These are phyloP conservation scores for Parsonsia alboflavescens DNA, from an alignment of 257 asterid genomes.

Conservation along the genomic window DNA sequence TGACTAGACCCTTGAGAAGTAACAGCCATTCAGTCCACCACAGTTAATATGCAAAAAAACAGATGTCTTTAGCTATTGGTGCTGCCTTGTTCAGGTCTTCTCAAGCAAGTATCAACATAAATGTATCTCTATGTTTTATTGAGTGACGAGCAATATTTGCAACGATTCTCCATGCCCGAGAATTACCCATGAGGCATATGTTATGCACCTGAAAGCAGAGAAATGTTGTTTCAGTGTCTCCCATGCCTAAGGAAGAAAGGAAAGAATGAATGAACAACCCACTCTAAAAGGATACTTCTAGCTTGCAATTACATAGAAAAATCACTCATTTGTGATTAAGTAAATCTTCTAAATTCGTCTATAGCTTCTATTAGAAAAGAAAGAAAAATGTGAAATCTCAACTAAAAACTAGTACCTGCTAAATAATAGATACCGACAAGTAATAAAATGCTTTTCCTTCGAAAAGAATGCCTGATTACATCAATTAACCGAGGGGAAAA, in stretches of 20 bases:
- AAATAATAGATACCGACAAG: background rate
- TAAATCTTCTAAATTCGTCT: background rate
- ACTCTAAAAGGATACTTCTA: background rate
- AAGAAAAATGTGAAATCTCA: background rate
- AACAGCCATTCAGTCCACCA: constrained; percentile 31
- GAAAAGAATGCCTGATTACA: background rate
- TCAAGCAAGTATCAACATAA: constrained; percentile 7
- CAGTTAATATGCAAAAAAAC: constrained; percentile 7
- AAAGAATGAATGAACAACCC: too few species aligned
- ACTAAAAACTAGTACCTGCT: background rate
- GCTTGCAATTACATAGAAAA: background rate
- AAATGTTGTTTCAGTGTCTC: background rate
- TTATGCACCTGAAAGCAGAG: constrained; percentile 9
- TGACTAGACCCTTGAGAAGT: constrained; percentile 26
- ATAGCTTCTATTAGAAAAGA: background rate
- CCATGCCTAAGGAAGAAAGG: background rate
- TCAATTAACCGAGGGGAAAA: background rate
- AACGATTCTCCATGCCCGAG: background rate
- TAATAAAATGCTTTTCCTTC: background rate
- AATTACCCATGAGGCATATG: constrained; percentile 2
- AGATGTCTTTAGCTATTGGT: background rate
- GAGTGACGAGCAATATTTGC: background rate
- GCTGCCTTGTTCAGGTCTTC: constrained; percentile 11
- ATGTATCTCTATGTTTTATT: background rate
- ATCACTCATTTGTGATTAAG: background rate